Evolutionary conservation across 148 eudicot genomes (phyloP).

Genomic region (Rhododendron vialii): DNA sequence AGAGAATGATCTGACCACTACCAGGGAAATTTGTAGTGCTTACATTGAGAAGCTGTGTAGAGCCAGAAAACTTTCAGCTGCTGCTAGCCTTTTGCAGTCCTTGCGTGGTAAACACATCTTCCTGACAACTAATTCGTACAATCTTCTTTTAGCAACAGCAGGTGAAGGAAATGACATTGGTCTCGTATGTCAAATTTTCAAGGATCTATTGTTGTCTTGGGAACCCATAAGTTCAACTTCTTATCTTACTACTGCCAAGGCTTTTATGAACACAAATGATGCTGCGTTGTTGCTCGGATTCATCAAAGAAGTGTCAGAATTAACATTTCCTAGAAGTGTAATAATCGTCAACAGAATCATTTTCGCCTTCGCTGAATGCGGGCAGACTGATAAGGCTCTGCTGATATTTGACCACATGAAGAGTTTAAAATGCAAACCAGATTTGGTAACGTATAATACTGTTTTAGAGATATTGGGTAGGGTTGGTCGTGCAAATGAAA

Average conservation of each 20-base stretch:
- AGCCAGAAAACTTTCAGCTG: constrained; percentile 31
- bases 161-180: constrained; percentile 36
- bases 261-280: constrained; percentile 42
- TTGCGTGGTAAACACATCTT: constrained; percentile 37
- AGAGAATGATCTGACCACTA: constrained; percentile 25
- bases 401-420: constrained; percentile 50
- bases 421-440: constrained; percentile 48
- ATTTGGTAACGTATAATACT: constrained; percentile 77
- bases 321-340: constrained; percentile 39
- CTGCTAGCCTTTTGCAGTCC: constrained; percentile 36
- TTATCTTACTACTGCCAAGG: constrained; percentile 56
- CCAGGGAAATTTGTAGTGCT: constrained; percentile 29
- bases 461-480: constrained; percentile 65
- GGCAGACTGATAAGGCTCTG: constrained; percentile 57
- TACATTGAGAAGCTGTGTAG: constrained; percentile 48
- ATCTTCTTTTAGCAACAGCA: constrained; percentile 60
- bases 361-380: constrained; percentile 58
- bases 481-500: constrained; percentile 58
- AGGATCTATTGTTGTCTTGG: constrained; percentile 44
- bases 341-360: constrained; percentile 66
- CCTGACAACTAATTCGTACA: constrained; percentile 44
- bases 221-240: constrained; percentile 29
- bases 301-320: constrained; percentile 47
- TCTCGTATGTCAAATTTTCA: constrained; percentile 47
- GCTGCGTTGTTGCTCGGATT: constrained; percentile 30